Conservation (phyloP, 1,139 yeast genomes). For the Nakaseomyces glabratus region DNA sequence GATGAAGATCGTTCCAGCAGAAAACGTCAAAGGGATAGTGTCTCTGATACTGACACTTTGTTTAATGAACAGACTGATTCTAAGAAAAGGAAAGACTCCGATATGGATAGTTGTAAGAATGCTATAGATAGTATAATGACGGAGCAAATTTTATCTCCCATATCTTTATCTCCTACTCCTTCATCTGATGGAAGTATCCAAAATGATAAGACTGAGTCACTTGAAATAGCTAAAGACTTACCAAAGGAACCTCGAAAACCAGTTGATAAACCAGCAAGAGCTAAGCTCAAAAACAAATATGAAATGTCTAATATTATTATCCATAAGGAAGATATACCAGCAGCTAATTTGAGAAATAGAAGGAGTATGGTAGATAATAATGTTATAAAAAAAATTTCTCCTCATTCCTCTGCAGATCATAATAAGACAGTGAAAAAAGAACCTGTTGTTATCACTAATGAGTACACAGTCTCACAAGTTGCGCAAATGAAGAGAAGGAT, state of each 20-base stretch:
- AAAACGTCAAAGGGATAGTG: slow-evolving; percentile 1
- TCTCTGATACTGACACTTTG: no score
- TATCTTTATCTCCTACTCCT: slow-evolving; percentile 18
- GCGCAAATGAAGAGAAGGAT: slow-evolving; percentile 28
- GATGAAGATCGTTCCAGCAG: neutral
- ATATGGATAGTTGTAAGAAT: neutral
- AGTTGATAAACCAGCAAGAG: slow-evolving; percentile 7
- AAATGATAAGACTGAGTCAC: no score
- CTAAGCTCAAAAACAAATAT: no score
- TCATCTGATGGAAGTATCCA: slow-evolving; percentile 7
- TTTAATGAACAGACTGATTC: neutral
- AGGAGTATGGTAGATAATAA: no score
- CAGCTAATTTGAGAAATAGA: no score
- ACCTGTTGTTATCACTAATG: slow-evolving; percentile 14
- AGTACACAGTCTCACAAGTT: slow-evolving; percentile 20
- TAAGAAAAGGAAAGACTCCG: neutral
- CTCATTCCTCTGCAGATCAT: slow-evolving; percentile 8
- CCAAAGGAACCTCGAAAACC: no score
- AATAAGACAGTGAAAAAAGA: slow-evolving; percentile 5
- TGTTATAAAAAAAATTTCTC: no score
- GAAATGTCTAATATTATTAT: no score
- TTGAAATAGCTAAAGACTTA: no score
- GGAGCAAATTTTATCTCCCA: slow-evolving; percentile 14
- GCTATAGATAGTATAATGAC: slow-evolving; percentile 7
- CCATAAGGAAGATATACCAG: no score